A percentile compares a stretch with the other conserved stretches of the same genome.
phyloP scores from a whole-genome alignment of 106 monocot species.

The Dendrobium chrysotoxum region DNA sequence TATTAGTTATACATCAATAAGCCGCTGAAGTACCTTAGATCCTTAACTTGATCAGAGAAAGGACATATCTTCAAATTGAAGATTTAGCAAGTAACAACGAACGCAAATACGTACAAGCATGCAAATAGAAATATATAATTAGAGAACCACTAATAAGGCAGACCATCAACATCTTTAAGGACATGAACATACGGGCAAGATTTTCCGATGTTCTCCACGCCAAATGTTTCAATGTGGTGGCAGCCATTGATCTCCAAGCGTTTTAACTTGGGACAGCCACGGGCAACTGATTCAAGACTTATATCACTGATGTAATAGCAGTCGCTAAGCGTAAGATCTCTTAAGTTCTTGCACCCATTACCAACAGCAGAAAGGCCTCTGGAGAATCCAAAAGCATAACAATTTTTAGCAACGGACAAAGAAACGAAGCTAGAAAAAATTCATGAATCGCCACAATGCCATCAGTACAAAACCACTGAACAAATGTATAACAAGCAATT shows the following conservation, averaged over 20 bases:
- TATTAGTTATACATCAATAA: neutral
- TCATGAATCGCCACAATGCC: neutral
- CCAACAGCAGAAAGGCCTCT: conserved; percentile 90
- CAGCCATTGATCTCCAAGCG: conserved; percentile 87
- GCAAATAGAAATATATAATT: neutral
- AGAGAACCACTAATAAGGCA: neutral
- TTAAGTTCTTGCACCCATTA: conserved; percentile 81
- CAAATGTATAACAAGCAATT: neutral
- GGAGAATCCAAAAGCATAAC: conserved; percentile 12
- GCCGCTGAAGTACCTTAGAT: neutral
- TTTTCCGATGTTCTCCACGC: conserved; percentile 70
- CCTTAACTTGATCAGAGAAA: neutral
- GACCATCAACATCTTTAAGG: neutral
- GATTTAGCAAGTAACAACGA: neutral
- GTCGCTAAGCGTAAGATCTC: conserved; percentile 70
- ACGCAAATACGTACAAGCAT: neutral
- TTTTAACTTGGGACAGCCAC: conserved; percentile 65
- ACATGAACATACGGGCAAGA: conserved; percentile 65
- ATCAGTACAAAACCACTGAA: neutral
- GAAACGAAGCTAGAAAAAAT: neutral
- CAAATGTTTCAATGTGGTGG: conserved; percentile 78
- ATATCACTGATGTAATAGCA: conserved; percentile 81
- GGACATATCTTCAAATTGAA: neutral
- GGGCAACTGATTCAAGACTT: conserved; percentile 74
- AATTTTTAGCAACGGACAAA: neutral